Conservation (phyloP, 495 filamentous ascomycete species). For the Penicillium herquei region DNA sequence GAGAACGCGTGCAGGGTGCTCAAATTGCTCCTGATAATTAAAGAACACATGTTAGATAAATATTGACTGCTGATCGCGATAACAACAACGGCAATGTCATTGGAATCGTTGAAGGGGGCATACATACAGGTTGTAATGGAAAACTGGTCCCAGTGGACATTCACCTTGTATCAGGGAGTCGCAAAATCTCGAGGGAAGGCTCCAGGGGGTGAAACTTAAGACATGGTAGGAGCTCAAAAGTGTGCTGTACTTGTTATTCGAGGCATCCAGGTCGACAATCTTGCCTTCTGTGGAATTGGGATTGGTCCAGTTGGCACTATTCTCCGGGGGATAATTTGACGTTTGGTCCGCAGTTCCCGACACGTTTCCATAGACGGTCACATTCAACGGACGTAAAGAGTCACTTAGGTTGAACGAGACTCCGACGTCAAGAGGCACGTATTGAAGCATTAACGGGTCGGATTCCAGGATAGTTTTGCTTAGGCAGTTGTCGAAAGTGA, state of each 20-base stretch:
- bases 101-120: not conserved
- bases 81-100: not conserved
- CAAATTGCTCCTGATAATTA: slow-evolving; percentile 44
- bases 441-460: slow-evolving; percentile 66
- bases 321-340: slow-evolving; percentile 47
- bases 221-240: slow-evolving; percentile 67
- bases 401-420: slow-evolving; percentile 66
- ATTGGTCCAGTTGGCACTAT: slow-evolving; percentile 53
- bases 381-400: slow-evolving; percentile 63
- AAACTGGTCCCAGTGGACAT: slow-evolving; percentile 77
- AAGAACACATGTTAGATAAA: not conserved
- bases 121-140: slow-evolving; percentile 59
- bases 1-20: slow-evolving; percentile 66
- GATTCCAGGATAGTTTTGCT: slow-evolving; percentile 54
- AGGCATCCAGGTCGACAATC: slow-evolving; percentile 58
- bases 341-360: slow-evolving; percentile 55
- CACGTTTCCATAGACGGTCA: slow-evolving; percentile 91
- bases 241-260: slow-evolving; percentile 64
- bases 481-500: slow-evolving; percentile 86
- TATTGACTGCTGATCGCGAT: not conserved
- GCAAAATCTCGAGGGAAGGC: slow-evolving; percentile 59
- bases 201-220: slow-evolving; percentile 68
- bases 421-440: slow-evolving; percentile 67
- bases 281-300: slow-evolving; percentile 66
- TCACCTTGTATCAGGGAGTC: slow-evolving; percentile 53